Evolutionary conservation across 768 basidiomycete genomes (phyloP).

Genomic region (Chalciporus sphaerocephalus): DNA sequence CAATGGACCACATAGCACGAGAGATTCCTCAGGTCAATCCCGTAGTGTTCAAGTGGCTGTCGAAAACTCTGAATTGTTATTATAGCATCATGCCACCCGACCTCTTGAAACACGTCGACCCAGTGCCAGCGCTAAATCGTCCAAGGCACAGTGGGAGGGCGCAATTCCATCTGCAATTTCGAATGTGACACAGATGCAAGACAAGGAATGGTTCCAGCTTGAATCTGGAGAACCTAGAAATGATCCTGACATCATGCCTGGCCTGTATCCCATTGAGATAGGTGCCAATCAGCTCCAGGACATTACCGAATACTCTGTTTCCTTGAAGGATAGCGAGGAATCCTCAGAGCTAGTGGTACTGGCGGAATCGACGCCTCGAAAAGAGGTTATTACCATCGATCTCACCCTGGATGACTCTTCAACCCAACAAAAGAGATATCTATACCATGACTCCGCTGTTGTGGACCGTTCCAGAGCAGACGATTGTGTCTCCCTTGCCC

Average conservation of each 20-base stretch:
- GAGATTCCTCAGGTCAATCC: slow-evolving; percentile 12
- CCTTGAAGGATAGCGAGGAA: slow-evolving; percentile 3
- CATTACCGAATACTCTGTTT: slow-evolving; percentile 1
- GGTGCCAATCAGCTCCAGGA: background rate
- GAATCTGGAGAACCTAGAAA: slow-evolving; percentile 3
- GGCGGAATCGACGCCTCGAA: slow-evolving; percentile 15
- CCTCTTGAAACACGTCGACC: background rate
- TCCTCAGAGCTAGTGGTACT: slow-evolving; percentile 9
- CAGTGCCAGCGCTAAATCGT: slow-evolving; percentile 12
- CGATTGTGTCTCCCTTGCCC: slow-evolving; percentile 1
- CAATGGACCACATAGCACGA: background rate
- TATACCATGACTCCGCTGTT: background rate
- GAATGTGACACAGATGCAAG: slow-evolving; percentile 2
- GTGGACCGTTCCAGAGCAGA: background rate
- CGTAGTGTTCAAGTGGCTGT: background rate
- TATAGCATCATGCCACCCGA: slow-evolving; percentile 3
- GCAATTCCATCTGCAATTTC: slow-evolving; percentile 9
- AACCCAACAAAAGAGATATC: slow-evolving; percentile 1
- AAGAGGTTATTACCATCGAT: slow-evolving; percentile 39
- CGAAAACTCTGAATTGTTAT: background rate
- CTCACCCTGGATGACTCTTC: slow-evolving; percentile 37
- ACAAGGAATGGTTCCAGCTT: background rate
- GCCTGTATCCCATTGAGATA: background rate
- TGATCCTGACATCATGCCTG: background rate
- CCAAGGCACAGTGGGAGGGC: slow-evolving; percentile 32